Conservation (phyloP, 345 rosid genomes). For the Murraya koenigii region DNA sequence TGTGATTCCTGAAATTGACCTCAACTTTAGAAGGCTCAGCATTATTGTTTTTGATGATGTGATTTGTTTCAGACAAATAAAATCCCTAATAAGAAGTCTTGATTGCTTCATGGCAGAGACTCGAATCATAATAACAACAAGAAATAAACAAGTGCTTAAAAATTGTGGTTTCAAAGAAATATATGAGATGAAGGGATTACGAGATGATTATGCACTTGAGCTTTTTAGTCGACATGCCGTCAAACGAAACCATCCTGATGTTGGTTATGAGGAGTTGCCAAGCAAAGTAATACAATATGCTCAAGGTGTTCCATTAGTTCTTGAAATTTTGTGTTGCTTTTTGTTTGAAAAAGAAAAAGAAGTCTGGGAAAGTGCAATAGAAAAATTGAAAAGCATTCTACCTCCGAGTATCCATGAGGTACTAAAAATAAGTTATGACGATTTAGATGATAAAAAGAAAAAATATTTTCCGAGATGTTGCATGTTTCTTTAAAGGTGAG, state of each 20-base stretch:
- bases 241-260: neutral
- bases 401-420: neutral
- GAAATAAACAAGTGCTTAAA: neutral
- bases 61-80: slow-evolving; percentile 17
- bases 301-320: slow-evolving; percentile 18
- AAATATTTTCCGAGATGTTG: slow-evolving; percentile 12
- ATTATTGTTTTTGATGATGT: slow-evolving; percentile 28
- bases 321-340: neutral
- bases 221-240: neutral
- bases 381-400: neutral
- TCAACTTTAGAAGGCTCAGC: slow-evolving; percentile 15
- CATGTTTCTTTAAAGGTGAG: slow-evolving; percentile 19
- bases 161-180: neutral
- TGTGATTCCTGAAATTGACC: neutral
- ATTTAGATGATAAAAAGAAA: slow-evolving; percentile 3
- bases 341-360: neutral
- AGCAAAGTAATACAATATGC: neutral
- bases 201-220: neutral
- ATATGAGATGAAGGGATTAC: neutral
- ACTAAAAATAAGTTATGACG: slow-evolving; percentile 8
- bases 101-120: neutral
- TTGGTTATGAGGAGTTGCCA: neutral
- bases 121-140: slow-evolving; percentile 1
- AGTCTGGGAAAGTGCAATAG: neutral
- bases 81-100: neutral